Evolutionary conservation across 1,139 yeast genomes (phyloP), one percentile per base, ranked within the genome.

Genomic region (Taphrina flavorubra): DNA sequence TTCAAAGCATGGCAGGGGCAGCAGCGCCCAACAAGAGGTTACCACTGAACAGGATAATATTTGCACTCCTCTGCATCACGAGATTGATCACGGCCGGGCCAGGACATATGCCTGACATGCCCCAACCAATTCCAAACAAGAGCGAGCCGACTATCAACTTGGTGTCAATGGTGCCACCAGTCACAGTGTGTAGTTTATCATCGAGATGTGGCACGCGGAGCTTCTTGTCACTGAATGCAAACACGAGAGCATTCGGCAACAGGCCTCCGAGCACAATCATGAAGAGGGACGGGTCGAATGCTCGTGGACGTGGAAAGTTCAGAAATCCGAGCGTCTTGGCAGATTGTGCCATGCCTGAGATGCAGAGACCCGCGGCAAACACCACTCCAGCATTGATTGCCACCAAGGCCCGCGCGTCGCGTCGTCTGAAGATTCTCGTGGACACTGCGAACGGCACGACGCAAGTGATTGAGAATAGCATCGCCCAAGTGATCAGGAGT

Each of bases 81-180:
- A 57, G 11, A 34, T 57, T 57, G 20, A 78, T 51, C 1, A 80
- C 70, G 7, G 81, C 85, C 10, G 85, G 84, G 2, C 83, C 85
- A 0, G 85, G 85, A 72, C 85, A 82, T 10, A 82, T 75, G 0
- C 85, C 85, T 0, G 79, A 73, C 1, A 81, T 51, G 0, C 83
- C 85, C 85, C 85, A 82, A 0, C 85, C 85, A 10, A 80, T 34
- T 3, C 85, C 85, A 72, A 82, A 82, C 1, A 81, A 44, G 0
- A 75, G 75, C 66, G 80, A 77, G 2, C 85, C 85, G 2, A 79
- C 6, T 0, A 82, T 53, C 57, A 82, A 78, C 51, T 73, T 74
- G 0, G 66, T 49, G 0, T 76, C 72, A 3, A 78, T 73, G 1
- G 73, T 70, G 6, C 72, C 74, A 34, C 74, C 61, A 6, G 71